phyloP scores from a whole-genome alignment of 2,329 filamentous ascomycete genomes.

The Fusarium avenaceum region DNA sequence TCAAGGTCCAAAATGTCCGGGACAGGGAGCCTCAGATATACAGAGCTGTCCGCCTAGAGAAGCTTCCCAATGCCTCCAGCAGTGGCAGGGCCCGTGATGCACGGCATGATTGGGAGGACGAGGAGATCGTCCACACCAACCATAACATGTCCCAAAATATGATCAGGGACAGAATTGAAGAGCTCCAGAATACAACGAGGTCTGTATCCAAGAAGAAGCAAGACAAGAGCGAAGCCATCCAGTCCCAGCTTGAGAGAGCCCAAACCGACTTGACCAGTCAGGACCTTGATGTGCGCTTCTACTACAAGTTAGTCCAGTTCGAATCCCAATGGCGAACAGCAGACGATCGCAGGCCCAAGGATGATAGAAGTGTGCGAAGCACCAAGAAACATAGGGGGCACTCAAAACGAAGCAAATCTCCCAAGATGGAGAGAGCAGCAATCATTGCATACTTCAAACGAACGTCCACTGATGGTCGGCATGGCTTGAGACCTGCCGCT shows the following conservation, averaged over 20 bases:
- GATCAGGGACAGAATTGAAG: constrained; percentile 54
- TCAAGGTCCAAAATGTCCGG: constrained; percentile 55
- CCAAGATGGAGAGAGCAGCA: constrained; percentile 55
- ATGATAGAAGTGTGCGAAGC: constrained; percentile 40
- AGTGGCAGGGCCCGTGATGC: constrained; percentile 55
- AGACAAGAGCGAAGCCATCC: constrained; percentile 53
- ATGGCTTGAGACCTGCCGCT: constrained; percentile 49
- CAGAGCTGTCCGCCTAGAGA: constrained; percentile 59
- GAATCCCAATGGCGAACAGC: constrained; percentile 56
- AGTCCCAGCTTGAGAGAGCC: constrained; percentile 59
- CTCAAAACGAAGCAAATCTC: constrained; percentile 44
- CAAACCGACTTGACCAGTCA: constrained; percentile 52
- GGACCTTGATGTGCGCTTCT: constrained; percentile 57
- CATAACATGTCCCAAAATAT: constrained; percentile 56
- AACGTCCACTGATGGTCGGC: constrained; percentile 52
- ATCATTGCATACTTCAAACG: constrained; percentile 63
- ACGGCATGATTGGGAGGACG: constrained; percentile 60
- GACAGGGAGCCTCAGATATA: constrained; percentile 56
- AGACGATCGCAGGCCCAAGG: constrained; percentile 38
- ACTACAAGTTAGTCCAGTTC: constrained; percentile 61
- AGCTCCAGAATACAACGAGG: constrained; percentile 54
- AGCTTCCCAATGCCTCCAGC: constrained; percentile 50
- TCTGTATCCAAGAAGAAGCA: constrained; percentile 57
- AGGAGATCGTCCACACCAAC: constrained; percentile 52
- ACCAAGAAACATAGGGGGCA: constrained; percentile 34